Evolutionary conservation across 495 filamentous ascomycete species (phyloP).

Genomic region (Lichenothelia convexa): DNA sequence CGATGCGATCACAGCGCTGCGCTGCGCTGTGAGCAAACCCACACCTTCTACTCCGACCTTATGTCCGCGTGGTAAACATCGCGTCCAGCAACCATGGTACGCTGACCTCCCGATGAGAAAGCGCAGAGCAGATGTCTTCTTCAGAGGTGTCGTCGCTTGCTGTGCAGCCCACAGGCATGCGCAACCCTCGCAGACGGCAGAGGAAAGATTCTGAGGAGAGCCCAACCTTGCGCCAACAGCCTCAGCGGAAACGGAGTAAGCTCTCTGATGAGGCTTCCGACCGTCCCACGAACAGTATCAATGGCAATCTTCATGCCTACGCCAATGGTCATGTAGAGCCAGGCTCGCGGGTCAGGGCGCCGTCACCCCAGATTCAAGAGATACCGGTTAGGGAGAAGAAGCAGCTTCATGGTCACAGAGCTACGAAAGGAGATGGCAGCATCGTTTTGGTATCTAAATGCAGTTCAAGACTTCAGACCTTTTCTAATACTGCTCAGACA

Average conservation of each 20-base stretch:
- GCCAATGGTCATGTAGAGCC: conserved; percentile 16
- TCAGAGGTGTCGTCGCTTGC: too few species aligned
- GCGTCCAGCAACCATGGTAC: too few species aligned
- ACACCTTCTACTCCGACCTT: too few species aligned
- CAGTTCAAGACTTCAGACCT: neutral
- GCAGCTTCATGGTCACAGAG: conserved; percentile 10
- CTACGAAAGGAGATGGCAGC: conserved; percentile 16
- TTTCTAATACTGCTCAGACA: too few species aligned
- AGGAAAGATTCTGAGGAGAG: conserved; percentile 20
- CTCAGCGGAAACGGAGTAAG: conserved; percentile 21
- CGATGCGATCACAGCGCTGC: too few species aligned
- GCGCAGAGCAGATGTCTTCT: too few species aligned
- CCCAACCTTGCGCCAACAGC: conserved; percentile 13
- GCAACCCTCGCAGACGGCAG: conserved; percentile 20
- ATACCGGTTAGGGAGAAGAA: conserved; percentile 21
- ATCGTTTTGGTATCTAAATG: conserved; percentile 12
- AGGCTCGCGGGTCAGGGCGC: conserved; percentile 4
- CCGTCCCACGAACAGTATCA: conserved; percentile 4
- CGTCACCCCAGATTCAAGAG: conserved; percentile 6
- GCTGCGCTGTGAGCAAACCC: too few species aligned
- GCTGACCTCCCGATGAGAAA: too few species aligned
- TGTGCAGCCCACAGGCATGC: neutral
- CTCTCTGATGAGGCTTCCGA: conserved; percentile 16
- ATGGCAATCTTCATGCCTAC: conserved; percentile 9
- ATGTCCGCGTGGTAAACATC: too few species aligned